These are phyloP conservation scores for Penicillium occitanis DNA, from an alignment of 2,329 filamentous ascomycete species.

Conservation along the genomic window DNA sequence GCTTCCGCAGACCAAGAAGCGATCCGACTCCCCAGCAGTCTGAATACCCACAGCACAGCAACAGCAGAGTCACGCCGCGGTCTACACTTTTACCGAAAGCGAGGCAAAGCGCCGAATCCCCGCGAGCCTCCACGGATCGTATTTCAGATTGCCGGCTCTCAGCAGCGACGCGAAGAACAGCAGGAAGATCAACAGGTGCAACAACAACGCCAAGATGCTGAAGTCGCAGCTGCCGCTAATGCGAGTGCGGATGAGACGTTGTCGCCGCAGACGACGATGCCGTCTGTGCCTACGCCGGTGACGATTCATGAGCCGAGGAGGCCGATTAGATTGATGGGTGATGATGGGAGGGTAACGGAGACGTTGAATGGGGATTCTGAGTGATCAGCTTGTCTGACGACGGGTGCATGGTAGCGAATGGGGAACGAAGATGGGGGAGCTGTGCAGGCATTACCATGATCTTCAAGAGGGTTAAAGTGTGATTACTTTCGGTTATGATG, in stretches of 20 bases:
- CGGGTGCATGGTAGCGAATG: background rate
- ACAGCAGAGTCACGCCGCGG: slow-evolving; percentile 22
- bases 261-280: slow-evolving; percentile 16
- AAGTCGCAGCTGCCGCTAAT: background rate
- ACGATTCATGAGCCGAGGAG: slow-evolving; percentile 33
- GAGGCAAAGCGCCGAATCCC: slow-evolving; percentile 22
- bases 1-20: slow-evolving; percentile 32
- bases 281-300: slow-evolving; percentile 26
- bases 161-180: slow-evolving; percentile 23
- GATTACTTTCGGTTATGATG: background rate
- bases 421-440: background rate
- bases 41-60: slow-evolving; percentile 37
- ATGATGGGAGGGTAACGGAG: slow-evolving; percentile 20
- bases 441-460: background rate
- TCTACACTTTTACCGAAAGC: slow-evolving; percentile 26
- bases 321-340: slow-evolving; percentile 32
- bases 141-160: slow-evolving; percentile 31
- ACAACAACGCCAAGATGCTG: background rate
- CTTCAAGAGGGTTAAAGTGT: background rate
- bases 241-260: slow-evolving; percentile 5
- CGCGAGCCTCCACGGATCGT: slow-evolving; percentile 16
- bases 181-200: background rate
- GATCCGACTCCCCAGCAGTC: slow-evolving; percentile 30
- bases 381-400: background rate
- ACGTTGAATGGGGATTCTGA: slow-evolving; percentile 19